phyloP scores from a whole-genome alignment of 2,329 filamentous ascomycete species.

The Tolypocladium cylindrosporum region DNA sequence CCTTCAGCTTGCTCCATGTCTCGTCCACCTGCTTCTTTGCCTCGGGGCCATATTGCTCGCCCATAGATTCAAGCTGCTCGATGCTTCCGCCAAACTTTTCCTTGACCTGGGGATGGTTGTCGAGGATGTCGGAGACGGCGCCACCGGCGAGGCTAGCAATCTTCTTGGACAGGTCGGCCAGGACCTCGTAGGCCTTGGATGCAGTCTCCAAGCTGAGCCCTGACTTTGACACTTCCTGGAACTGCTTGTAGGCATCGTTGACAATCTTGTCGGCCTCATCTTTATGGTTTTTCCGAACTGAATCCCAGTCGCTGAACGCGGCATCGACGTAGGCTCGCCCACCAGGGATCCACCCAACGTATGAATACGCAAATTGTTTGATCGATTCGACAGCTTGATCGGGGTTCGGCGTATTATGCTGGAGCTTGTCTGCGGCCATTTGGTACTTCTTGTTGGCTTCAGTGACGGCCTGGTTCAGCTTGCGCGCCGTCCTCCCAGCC shows the following conservation, averaged over 20 bases:
- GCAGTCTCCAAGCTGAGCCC: slow-evolving; percentile 55
- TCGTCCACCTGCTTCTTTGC: not conserved
- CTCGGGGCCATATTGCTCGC: not conserved
- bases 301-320: slow-evolving; percentile 62
- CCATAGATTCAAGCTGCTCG: not conserved
- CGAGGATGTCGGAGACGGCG: not conserved
- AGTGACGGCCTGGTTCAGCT: slow-evolving; percentile 36
- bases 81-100: not conserved
- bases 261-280: not conserved
- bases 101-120: not conserved
- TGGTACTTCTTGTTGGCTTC: slow-evolving; percentile 53
- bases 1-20: not conserved
- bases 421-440: slow-evolving; percentile 47
- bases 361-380: slow-evolving; percentile 55
- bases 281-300: slow-evolving; percentile 51
- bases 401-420: slow-evolving; percentile 52
- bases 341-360: slow-evolving; percentile 63
- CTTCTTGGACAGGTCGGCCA: slow-evolving; percentile 51
- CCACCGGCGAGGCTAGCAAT: slow-evolving; percentile 38
- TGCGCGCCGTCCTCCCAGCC: slow-evolving; percentile 27
- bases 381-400: slow-evolving; percentile 59
- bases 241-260: not conserved
- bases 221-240: not conserved
- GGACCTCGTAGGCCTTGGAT: slow-evolving; percentile 47
- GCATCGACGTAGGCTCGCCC: slow-evolving; percentile 57